Conservation (phyloP, 2,329 filamentous ascomycete species). For the Nemania bipapillata region DNA sequence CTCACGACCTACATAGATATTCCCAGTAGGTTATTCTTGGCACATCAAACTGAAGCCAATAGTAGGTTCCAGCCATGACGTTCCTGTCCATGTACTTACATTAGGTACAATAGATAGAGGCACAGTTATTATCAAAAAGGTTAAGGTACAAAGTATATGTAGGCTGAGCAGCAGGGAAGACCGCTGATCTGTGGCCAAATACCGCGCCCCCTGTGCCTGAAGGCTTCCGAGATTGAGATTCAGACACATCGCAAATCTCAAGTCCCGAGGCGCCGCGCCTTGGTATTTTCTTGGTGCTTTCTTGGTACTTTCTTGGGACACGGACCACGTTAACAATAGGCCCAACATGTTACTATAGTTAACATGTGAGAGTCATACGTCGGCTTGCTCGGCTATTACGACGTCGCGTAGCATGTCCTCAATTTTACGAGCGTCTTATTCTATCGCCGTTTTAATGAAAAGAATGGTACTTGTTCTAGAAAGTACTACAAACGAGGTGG, state of each 20-base stretch:
- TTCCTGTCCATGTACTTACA: neutral
- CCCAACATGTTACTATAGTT: neutral
- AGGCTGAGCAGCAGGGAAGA: conserved; percentile 1
- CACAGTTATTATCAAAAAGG: neutral
- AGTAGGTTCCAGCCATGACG: neutral
- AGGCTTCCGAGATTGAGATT: neutral
- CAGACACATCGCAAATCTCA: conserved; percentile 1
- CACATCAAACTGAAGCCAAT: neutral
- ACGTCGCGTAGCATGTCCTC: neutral
- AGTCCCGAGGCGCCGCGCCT: neutral
- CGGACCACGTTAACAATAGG: neutral
- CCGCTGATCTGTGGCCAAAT: neutral
- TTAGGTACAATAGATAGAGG: neutral
- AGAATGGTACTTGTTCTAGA: neutral
- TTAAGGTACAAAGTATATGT: too few species aligned
- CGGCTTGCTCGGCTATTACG: neutral
- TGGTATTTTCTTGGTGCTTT: neutral
- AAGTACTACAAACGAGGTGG: neutral
- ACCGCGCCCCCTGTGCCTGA: neutral
- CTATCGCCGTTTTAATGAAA: neutral
- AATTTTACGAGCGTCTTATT: neutral
- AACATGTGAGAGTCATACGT: neutral
- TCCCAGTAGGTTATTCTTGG: neutral
- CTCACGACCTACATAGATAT: neutral
- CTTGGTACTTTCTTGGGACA: neutral